Conservation (phyloP, 306 rosid species). For the Pterocarpus macrocarpus region DNA sequence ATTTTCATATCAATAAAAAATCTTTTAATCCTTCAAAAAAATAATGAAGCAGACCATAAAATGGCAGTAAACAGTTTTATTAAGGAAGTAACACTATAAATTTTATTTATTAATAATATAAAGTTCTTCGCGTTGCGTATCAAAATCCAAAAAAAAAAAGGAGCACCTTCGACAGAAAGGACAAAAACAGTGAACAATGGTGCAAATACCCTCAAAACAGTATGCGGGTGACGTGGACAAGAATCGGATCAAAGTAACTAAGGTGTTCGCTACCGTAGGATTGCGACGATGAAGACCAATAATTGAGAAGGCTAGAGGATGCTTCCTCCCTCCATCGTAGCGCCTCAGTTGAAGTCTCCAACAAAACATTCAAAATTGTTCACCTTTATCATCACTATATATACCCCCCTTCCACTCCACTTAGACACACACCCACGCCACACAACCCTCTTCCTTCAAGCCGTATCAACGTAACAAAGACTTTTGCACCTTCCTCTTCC, state of each 20-base stretch:
- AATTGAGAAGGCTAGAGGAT: constrained; percentile 36
- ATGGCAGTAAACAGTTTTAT: too few relatives aligned
- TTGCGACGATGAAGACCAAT: background rate
- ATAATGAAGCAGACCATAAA: too few relatives aligned
- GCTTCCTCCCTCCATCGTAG: constrained; percentile 51
- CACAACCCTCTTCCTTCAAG: background rate
- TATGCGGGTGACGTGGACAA: background rate
- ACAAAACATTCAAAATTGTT: background rate
- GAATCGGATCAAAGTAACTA: background rate
- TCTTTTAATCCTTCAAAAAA: too few relatives aligned
- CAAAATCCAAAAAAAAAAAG: constrained; percentile 17
- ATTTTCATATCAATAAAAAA: too few relatives aligned
- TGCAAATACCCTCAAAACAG: background rate
- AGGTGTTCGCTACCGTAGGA: constrained; percentile 19
- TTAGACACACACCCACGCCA: background rate
- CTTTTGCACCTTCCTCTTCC: background rate
- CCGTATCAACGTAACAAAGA: background rate
- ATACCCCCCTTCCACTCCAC: constrained; percentile 40
- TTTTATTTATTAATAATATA: background rate
- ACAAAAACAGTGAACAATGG: background rate
- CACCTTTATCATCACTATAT: constrained; percentile 35
- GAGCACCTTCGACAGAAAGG: background rate
- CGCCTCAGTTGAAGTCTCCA: constrained; percentile 13
- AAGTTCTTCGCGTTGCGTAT: background rate
- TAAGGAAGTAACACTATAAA: too few relatives aligned